A percentile compares a stretch with the other conserved stretches of the same genome.
These are phyloP conservation scores for Inosperma sp. DNA, from an alignment of 768 basidiomycete species.

Conservation along the genomic window DNA sequence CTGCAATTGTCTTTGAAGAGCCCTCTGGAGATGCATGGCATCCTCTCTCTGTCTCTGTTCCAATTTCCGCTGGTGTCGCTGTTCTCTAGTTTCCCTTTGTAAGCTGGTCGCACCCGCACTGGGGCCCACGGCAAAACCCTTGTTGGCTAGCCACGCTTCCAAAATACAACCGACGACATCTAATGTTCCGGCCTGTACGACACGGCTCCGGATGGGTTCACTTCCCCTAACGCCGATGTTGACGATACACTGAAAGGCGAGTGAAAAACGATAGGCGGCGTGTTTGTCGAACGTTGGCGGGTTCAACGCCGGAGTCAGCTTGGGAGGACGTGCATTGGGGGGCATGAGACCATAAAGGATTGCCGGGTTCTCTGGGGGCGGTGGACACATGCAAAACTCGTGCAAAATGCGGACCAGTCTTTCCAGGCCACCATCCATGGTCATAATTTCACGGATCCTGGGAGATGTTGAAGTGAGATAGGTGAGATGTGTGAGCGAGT, in stretches of 20 bases:
- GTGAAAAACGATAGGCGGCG: conserved; percentile 81
- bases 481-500: conserved; percentile 92
- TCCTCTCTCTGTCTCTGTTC: conserved; percentile 60
- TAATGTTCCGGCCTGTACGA: conserved; percentile 91
- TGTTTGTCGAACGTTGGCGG: conserved; percentile 73
- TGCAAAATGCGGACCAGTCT: conserved; percentile 89
- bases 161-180: conserved; percentile 92
- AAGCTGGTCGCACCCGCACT: conserved; percentile 68
- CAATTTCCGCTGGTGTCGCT: conserved; percentile 56
- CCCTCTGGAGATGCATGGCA: conserved; percentile 52
- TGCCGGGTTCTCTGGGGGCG: conserved; percentile 74
- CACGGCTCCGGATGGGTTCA: conserved; percentile 84
- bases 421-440: conserved; percentile 95
- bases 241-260: conserved; percentile 95
- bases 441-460: conserved; percentile 97
- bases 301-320: conserved; percentile 57
- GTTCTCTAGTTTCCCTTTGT: conserved; percentile 71
- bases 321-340: conserved; percentile 52
- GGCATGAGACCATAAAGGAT: conserved; percentile 75
- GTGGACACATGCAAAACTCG: conserved; percentile 80
- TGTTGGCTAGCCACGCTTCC: conserved; percentile 87
- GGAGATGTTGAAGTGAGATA: conserved; percentile 97
- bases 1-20: conserved; percentile 43
- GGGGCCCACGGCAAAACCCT: conserved; percentile 83
- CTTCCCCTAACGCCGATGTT: conserved; percentile 97